Base-by-base conservation (phyloP, 23 red algal genomes). In the Gracilaria gracilis region DNA sequence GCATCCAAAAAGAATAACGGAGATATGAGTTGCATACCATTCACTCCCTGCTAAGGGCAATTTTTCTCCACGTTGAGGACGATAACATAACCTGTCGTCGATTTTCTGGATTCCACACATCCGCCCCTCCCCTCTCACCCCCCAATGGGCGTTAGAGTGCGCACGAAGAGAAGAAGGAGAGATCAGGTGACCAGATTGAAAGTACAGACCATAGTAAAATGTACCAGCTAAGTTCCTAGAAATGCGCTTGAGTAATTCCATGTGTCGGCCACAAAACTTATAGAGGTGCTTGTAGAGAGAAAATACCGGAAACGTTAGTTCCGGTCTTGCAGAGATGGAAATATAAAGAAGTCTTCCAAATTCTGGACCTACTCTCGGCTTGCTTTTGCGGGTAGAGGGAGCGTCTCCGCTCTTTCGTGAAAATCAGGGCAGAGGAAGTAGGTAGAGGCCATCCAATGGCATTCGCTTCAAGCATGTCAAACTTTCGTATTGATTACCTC, bases 61-160 rank as follows among this genome's bases (percentile, higher is more conserved):
- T n/a, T n/a, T n/a, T n/a, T n/a, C n/a, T n/a, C n/a, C n/a, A n/a
- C 62, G 58, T 85, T 85, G 34, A 85, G 16, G 53, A 25, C n/a
- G 34, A 85, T 67, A 36, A 85, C 0, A 34, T 64, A 85, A 46
- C 59, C 31, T 27, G 81, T 71, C 8, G 57, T 85, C 29, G 81
- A 85, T 38, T 67, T 85, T 55, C 57, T 85, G 15, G 15, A 67
- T n/a, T 38, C 47, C n/a, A 57, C 3, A 57, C 9, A 66, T 33
- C 81, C 57, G n/a, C n/a, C n/a, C n/a, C n/a, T n/a, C n/a, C n/a
- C n/a, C n/a, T n/a, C n/a, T n/a, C n/a, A n/a, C n/a, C n/a, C n/a
- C 35, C 29, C 57, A 85, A 70, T 70, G 54, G 32, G 81, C 20
- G 39, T 67, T 31, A 33, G 34, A 24, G 39, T 67, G 67, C n/a